phyloP scores from a whole-genome alignment of 2,329 filamentous ascomycete species.

The Tricladium varicosporioides region DNA sequence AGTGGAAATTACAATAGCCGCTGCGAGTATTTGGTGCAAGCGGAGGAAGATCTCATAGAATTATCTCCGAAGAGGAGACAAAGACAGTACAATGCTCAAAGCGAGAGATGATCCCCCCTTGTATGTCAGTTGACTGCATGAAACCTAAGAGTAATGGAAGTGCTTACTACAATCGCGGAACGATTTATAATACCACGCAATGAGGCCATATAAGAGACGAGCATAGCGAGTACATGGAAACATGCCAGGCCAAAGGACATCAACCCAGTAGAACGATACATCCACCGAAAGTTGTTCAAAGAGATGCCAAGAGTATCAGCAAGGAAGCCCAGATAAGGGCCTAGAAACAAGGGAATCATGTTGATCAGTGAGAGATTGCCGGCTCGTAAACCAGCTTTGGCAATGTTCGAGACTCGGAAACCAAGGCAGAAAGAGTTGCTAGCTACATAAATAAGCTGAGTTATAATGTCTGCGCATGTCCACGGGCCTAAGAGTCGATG shows the following conservation, averaged over 20 bases:
- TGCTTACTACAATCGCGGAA: slow-evolving; percentile 16
- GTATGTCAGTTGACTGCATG: slow-evolving; percentile 4
- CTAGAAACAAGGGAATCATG: slow-evolving; percentile 22
- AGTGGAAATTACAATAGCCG: slow-evolving; percentile 12
- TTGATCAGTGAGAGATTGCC: slow-evolving; percentile 20
- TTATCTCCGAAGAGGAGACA: slow-evolving; percentile 3
- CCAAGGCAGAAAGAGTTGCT: slow-evolving; percentile 16
- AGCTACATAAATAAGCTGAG: slow-evolving; percentile 16
- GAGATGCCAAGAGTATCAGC: slow-evolving; percentile 25
- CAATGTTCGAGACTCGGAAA: slow-evolving; percentile 11
- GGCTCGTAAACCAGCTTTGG: slow-evolving; percentile 14
- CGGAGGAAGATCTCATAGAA: slow-evolving; percentile 24
- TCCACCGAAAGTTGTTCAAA: slow-evolving; percentile 13
- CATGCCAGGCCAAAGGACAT: slow-evolving; percentile 12
- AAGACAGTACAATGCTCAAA: slow-evolving; percentile 7
- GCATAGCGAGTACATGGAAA: neutral
- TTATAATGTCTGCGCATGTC: slow-evolving; percentile 11
- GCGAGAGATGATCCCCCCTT: slow-evolving; percentile 19
- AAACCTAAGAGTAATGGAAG: neutral
- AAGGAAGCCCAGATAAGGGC: slow-evolving; percentile 24
- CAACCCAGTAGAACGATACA: slow-evolving; percentile 21
- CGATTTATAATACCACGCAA: slow-evolving; percentile 5
- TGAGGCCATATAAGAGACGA: neutral
- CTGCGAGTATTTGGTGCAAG: slow-evolving; percentile 14
- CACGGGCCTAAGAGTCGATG: slow-evolving; percentile 16